Percentiles rank a stretch among this genome's conserved stretches.
phyloP scores from a whole-genome alignment of 108 stramenopile genomes.

The Cyclostephanos tholiformis region DNA sequence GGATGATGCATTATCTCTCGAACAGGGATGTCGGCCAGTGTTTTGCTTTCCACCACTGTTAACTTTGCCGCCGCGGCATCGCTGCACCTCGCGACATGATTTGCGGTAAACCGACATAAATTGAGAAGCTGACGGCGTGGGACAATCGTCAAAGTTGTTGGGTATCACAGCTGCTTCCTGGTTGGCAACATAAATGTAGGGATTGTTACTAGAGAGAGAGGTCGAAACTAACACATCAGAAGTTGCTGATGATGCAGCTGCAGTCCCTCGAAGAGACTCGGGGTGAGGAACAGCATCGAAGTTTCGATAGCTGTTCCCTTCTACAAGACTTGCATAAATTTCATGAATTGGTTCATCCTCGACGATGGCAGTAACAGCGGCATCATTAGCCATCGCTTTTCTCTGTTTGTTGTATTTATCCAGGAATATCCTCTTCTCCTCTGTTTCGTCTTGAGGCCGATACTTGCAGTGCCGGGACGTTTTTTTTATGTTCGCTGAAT shows the following conservation, averaged over 20 bases:
- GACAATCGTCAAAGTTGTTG: neutral
- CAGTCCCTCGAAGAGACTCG: neutral
- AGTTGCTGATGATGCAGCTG: slow-evolving; percentile 2
- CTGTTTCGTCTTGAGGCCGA: no score
- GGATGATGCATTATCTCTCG: neutral
- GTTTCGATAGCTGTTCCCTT: no score
- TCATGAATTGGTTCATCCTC: slow-evolving; percentile 20
- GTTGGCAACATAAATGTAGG: neutral
- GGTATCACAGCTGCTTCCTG: slow-evolving; percentile 13
- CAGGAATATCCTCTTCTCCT: no score
- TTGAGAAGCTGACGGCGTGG: slow-evolving; percentile 8
- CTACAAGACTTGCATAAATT: slow-evolving; percentile 12
- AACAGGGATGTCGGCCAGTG: neutral
- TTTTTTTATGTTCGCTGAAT: no score
- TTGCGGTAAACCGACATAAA: slow-evolving; percentile 13
- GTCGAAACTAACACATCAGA: neutral
- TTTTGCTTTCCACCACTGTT: neutral
- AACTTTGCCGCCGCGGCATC: neutral
- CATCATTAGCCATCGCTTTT: neutral
- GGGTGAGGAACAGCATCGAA: neutral
- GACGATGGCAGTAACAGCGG: slow-evolving; percentile 4
- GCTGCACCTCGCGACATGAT: slow-evolving; percentile 5
- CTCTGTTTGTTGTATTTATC: neutral
- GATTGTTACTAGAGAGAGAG: neutral
- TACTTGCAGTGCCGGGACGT: no score